Conservation (phyloP, 1,284 basidiomycete genomes). For the Laetiporus sulphureus region DNA sequence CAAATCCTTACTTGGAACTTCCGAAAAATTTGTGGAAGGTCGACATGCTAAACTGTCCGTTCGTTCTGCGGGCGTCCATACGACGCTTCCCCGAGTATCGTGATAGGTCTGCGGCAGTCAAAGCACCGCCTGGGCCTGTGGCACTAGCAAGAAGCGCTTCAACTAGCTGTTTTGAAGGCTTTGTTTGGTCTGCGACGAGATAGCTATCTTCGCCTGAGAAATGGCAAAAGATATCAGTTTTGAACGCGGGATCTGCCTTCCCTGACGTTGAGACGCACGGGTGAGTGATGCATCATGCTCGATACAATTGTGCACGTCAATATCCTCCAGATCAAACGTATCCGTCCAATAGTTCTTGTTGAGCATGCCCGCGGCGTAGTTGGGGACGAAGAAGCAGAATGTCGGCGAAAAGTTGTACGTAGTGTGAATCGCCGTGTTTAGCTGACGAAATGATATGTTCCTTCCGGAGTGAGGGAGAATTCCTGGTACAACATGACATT, state of each 20-base stretch:
- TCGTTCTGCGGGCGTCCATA: constrained; percentile 41
- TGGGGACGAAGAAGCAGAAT: constrained; percentile 59
- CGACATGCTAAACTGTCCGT: constrained; percentile 46
- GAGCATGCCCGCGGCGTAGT: constrained; percentile 51
- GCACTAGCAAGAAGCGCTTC: constrained; percentile 50
- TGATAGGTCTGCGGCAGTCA: constrained; percentile 53
- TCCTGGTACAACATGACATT: no score
- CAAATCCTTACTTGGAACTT: constrained; percentile 45
- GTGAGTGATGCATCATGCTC: constrained; percentile 73
- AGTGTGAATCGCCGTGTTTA: constrained; percentile 37
- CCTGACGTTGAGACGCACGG: constrained; percentile 37
- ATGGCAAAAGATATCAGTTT: background rate
- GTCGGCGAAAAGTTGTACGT: constrained; percentile 66
- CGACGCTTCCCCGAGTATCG: constrained; percentile 49
- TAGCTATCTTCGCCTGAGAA: constrained; percentile 50
- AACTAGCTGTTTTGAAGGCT: constrained; percentile 41
- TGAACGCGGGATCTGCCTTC: no score
- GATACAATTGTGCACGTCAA: constrained; percentile 68
- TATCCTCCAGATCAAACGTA: constrained; percentile 55
- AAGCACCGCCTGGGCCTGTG: constrained; percentile 39
- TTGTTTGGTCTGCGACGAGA: constrained; percentile 44
- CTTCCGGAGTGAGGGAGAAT: constrained; percentile 61
- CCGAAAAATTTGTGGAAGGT: constrained; percentile 53
- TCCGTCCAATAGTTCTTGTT: constrained; percentile 48
- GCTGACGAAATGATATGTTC: constrained; percentile 58